A percentile compares a stretch with the other conserved stretches of the same genome.
These are phyloP conservation scores for grape (Vitis vinifera) DNA, from an alignment of 164 flowering plant species.

Conservation along the genomic window ASM3070453v1 NC_081807.1:17731501-17732000, in stretches of 20 bases:
- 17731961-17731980: conserved; percentile 84
- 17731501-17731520: conserved; percentile 78
- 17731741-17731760: conserved; percentile 98
- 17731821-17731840: conserved; percentile 94
- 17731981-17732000: conserved; percentile 97
- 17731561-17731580: conserved; percentile 83
- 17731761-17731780: conserved; percentile 96
- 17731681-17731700: conserved; percentile 91
- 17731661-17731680: conserved; percentile 94
- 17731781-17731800: conserved; percentile 97
- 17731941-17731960: conserved; percentile 95
- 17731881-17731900: conserved; percentile 94
- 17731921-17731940: conserved; percentile 93
- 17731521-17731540: conserved; percentile 88
- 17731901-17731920: conserved; percentile 93
- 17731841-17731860: conserved; percentile 95
- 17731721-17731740: conserved; percentile 89
- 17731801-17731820: conserved; percentile 91
- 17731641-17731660: conserved; percentile 97
- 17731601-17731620: conserved; percentile 97
- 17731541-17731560: conserved; percentile 70
- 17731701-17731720: conserved; percentile 97
- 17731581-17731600: conserved; percentile 96
- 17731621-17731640: conserved; percentile 88
- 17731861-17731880: conserved; percentile 90